Evolutionary conservation across 352 stramenopile genomes (phyloP), one percentile per base, ranked within the genome.

Genomic region (Nothophytophthora sp.): DNA sequence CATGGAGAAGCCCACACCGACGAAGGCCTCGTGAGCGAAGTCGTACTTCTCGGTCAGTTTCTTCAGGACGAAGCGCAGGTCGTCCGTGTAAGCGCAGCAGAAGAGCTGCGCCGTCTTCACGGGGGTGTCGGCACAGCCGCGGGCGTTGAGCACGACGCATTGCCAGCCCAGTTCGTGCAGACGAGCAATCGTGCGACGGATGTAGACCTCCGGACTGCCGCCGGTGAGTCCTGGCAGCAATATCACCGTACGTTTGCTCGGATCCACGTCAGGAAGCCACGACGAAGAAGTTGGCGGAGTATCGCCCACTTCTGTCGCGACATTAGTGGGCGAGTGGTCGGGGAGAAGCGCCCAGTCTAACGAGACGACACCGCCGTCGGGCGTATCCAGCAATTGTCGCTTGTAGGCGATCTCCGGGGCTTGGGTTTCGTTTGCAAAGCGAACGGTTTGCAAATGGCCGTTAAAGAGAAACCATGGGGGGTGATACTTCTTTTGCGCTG

Each of bases 1-100:
- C 63, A 88, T 81, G 10, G 73, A 91, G 43, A 86, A 91, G 2
- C 81, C 81, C 5, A 86, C 62, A 18, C 44, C 75, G 16, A 91
- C 48, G 48, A 86, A 74, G 3, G 69, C 51, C 53, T 81, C 55
- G 5, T 35, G 10, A 19, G 3, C 6, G 28, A 88, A 88, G 18
- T 60, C 54, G 51, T 86, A 83, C 25, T 46, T 63, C 11, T 43
- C 40, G 9, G 18, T 20, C 10, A 91, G 44, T 18, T 62, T 35
- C 22, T 69, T 40, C 13, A 74, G 13, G 5, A 85, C 67, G 38
- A 70, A 70, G 23, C 75, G 73, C 18, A 90, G 44, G 32, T 90
- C 80, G 27, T 74, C 64, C 5, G 80, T 90, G 70, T 86, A 86
- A 6, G 66, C 76, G 5, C 57, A 74, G 51, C 71, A 87, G 37